Conservation (phyloP, 768 basidiomycete species). For the Tulasnella sp. region DNA sequence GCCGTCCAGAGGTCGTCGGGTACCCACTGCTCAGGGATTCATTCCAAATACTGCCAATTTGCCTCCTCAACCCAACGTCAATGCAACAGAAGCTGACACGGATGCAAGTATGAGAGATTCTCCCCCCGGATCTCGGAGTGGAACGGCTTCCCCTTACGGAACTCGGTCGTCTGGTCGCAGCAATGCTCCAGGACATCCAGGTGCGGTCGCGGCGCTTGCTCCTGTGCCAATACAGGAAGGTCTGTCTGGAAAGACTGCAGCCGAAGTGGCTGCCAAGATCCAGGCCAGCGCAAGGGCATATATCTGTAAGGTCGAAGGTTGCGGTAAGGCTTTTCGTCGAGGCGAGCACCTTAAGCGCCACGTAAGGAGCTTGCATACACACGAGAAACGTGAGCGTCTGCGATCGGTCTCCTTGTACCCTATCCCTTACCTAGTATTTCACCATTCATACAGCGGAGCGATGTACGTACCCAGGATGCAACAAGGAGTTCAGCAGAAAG, state of each 20-base stretch:
- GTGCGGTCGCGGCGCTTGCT: background rate
- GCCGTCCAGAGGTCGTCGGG: slow-evolving; percentile 35
- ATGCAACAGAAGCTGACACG: background rate
- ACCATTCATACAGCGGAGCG: slow-evolving; percentile 52
- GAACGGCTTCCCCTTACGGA: slow-evolving; percentile 17
- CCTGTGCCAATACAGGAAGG: slow-evolving; percentile 1
- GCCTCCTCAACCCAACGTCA: background rate
- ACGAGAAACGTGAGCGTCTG: slow-evolving; percentile 76
- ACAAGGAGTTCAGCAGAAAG: slow-evolving; percentile 70
- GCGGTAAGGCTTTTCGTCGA: slow-evolving; percentile 82
- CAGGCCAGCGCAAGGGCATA: slow-evolving; percentile 44
- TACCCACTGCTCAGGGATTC: slow-evolving; percentile 29
- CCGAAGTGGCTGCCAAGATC: slow-evolving; percentile 25
- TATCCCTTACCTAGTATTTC: background rate
- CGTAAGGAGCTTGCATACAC: slow-evolving; percentile 81
- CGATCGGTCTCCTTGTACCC: background rate
- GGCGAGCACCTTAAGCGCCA: slow-evolving; percentile 90
- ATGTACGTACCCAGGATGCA: slow-evolving; percentile 63
- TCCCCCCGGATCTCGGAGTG: background rate
- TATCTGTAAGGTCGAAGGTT: slow-evolving; percentile 72
- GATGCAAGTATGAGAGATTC: slow-evolving; percentile 4
- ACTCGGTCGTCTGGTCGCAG: background rate
- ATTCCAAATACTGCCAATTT: background rate
- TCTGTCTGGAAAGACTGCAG: background rate
- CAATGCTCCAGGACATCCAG: background rate